A percentile compares a stretch with the other conserved stretches of the same genome.
These are phyloP conservation scores for Trichoderma harzianum DNA, from an alignment of 2,329 filamentous ascomycete genomes.

Conservation along the genomic window DNA sequence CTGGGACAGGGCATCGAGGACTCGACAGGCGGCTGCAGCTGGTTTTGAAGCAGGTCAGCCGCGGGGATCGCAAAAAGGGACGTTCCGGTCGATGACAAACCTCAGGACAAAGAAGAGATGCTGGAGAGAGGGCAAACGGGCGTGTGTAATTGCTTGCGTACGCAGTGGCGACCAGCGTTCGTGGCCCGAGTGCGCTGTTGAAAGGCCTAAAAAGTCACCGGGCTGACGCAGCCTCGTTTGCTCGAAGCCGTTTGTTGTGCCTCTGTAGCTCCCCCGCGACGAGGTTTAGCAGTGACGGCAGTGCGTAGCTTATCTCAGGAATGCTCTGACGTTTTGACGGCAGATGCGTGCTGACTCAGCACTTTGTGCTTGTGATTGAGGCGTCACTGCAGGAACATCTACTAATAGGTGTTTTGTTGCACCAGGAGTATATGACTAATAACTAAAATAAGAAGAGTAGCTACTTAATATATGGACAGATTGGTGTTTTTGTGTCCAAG, in stretches of 20 bases:
- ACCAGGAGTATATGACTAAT: not conserved
- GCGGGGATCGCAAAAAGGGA: not conserved
- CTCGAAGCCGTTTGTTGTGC: not conserved
- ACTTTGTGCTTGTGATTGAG: not conserved
- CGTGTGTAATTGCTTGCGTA: slow-evolving; percentile 16
- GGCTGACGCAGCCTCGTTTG: slow-evolving; percentile 16
- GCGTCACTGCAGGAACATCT: not conserved
- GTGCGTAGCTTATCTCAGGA: not conserved
- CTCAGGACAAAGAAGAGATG: not conserved
- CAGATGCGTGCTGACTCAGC: not conserved
- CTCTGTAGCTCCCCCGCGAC: not conserved
- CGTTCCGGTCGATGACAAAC: not conserved
- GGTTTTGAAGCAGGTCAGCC: not conserved
- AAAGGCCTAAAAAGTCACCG: not conserved
- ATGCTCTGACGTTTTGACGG: not conserved
- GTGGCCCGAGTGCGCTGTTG: not conserved
- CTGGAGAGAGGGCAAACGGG: not conserved
- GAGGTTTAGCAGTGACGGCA: not conserved
- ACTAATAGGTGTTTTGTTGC: not conserved
- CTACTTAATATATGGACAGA: not conserved
- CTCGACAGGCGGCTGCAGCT: not conserved
- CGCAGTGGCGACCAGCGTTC: slow-evolving; percentile 4
- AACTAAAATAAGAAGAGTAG: not conserved
- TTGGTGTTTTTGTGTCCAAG: not conserved
- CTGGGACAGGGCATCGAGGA: slow-evolving; percentile 4